Percentiles rank a stretch among this genome's conserved stretches.
These are phyloP conservation scores for Gloeopeniophorella convolvens DNA, from an alignment of 768 basidiomycete genomes.

Conservation along the genomic window DNA sequence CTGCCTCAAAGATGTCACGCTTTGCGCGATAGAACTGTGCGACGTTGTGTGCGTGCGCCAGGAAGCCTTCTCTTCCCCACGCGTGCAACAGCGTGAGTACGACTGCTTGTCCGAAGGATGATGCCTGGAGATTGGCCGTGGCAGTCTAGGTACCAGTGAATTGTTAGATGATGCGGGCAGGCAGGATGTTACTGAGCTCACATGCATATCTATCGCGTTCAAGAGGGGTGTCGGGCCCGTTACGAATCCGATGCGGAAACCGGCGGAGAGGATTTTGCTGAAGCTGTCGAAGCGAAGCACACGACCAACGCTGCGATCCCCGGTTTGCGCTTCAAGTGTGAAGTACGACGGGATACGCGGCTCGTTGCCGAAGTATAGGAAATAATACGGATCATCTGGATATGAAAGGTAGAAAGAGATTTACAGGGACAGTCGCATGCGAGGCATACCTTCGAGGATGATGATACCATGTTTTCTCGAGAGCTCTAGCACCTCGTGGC, in stretches of 20 bases:
- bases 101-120: conserved; percentile 59
- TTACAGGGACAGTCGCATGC: background rate
- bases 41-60: conserved; percentile 58
- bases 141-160: conserved; percentile 41
- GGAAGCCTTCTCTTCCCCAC: conserved; percentile 77
- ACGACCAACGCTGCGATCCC: conserved; percentile 52
- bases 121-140: conserved; percentile 60
- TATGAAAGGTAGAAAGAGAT: background rate
- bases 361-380: conserved; percentile 63
- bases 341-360: conserved; percentile 76
- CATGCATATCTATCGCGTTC: conserved; percentile 63
- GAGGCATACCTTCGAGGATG: conserved; percentile 71
- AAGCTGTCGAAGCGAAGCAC: conserved; percentile 88
- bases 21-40: conserved; percentile 69
- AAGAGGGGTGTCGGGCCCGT: conserved; percentile 67
- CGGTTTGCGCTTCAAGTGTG: conserved; percentile 59
- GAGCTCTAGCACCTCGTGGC: conserved; percentile 64
- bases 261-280: conserved; percentile 74
- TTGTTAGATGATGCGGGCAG: background rate
- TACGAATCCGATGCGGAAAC: conserved; percentile 76
- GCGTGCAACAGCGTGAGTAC: conserved; percentile 48
- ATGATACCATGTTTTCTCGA: conserved; percentile 69
- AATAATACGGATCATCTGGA: conserved; percentile 75
- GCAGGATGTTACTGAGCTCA: conserved; percentile 31
- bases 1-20: conserved; percentile 70